A percentile compares a stretch with the other conserved stretches of the same genome.
These are phyloP conservation scores for Ophiostoma pallidulum DNA, from an alignment of 2,329 filamentous ascomycete genomes.

Conservation along the genomic window DNA sequence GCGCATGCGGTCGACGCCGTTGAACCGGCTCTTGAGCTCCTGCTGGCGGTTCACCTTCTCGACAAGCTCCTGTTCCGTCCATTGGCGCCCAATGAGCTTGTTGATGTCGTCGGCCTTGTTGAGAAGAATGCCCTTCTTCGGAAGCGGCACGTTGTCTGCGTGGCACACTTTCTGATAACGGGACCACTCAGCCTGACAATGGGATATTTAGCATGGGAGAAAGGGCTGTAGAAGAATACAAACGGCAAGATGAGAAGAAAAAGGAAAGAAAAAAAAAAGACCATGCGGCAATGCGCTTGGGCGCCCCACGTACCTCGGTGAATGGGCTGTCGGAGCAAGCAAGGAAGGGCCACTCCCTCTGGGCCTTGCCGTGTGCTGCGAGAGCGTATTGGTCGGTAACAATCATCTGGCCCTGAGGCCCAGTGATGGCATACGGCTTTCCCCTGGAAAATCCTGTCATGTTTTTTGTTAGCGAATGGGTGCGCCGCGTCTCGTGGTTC, in stretches of 20 bases:
- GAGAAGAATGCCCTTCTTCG: constrained; percentile 59
- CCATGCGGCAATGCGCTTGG: constrained; percentile 7
- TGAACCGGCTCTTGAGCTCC: constrained; percentile 55
- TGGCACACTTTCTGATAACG: constrained; percentile 69
- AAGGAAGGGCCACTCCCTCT: constrained; percentile 82
- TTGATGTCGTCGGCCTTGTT: constrained; percentile 77
- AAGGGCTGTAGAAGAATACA: too few relatives aligned
- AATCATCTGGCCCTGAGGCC: constrained; percentile 62
- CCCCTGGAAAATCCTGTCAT: constrained; percentile 62
- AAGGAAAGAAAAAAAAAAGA: neutral
- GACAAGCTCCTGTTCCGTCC: constrained; percentile 75
- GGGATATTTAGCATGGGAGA: neutral
- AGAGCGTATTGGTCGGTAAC: constrained; percentile 78
- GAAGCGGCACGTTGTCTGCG: constrained; percentile 61
- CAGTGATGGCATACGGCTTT: constrained; percentile 74
- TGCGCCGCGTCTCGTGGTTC: too few relatives aligned
- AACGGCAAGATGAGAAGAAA: too few relatives aligned
- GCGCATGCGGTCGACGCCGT: constrained; percentile 57
- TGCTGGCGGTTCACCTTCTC: constrained; percentile 66
- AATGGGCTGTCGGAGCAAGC: constrained; percentile 78
- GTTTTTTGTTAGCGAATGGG: neutral
- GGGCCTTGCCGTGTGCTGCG: constrained; percentile 71
- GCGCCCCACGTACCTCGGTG: constrained; percentile 72
- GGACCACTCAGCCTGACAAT: constrained; percentile 62
- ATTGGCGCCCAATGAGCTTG: constrained; percentile 64